Base-by-base conservation (phyloP, 2,329 filamentous ascomycete genomes). In the Trichoderma sp. region DNA sequence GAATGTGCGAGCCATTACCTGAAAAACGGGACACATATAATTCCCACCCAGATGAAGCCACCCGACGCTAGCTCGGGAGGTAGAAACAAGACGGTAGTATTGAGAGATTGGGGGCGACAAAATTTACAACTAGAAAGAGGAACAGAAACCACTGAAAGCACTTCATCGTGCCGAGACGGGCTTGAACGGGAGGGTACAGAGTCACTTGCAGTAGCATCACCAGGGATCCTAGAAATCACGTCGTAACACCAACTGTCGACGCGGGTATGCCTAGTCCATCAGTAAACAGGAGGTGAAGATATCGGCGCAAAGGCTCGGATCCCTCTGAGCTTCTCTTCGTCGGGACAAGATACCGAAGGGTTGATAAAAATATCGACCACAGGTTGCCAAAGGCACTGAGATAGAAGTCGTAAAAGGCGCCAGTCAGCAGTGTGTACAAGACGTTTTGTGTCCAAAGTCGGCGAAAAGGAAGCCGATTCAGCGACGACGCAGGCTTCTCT, bases 1-100 rank as follows among this genome's bases (percentile, higher is more conserved):
- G 72, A 94, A 92, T 0, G 92, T 94, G 32, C 91, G 84, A 0
- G 89, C 91, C 4, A 89, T 82, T 17, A 93, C 91, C 74, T 94
- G 91, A 93, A 76, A 17, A 87, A 82, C 2, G 92, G 81, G 2
- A 92, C 88, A 2, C 86, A 74, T 0, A 84, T 81, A 68, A 92
- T 88, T 17, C 84, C 84, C 1, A 84, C 78, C 89, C 87, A 92
- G 37, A 90, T 80, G 67, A 82, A 77, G 25, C 82, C 70, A 0
- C 84, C 85, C 0, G 81, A 81, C 0, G 84, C 81, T 0, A 84
- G 81, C 12, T 74, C 75, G 0, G 82, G 80, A 0, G 82, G 71
- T 2, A 78, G 73, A 45, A 82, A 73, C 80, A 69, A 3, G 86
- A 85, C 0, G 89, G 89, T 0, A 91, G 76, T 15, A 91, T 79